A percentile compares a stretch with the other conserved stretches of the same genome.
Evolutionary conservation across 164 flowering plant species (phyloP).

Genomic region (Tinospora cordifolia): DNA sequence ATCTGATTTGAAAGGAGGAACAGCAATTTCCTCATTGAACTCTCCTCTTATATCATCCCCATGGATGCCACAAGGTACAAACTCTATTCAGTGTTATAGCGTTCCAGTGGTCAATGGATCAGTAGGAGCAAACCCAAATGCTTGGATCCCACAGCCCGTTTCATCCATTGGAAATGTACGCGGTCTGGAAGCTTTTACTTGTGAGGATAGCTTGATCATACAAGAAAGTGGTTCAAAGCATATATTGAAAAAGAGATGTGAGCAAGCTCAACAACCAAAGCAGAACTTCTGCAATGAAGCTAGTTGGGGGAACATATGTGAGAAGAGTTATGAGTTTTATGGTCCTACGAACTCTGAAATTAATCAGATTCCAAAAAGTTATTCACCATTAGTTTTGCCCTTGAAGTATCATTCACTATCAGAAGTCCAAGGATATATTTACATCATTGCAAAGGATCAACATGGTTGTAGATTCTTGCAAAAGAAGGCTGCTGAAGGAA

Average conservation of each 20-base stretch:
- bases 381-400: conserved; percentile 17
- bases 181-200: conserved; percentile 20
- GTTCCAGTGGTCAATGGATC: conserved; percentile 11
- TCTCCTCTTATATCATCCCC: conserved; percentile 16
- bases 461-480: conserved; percentile 73
- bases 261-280: conserved; percentile 11
- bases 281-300: conserved; percentile 4
- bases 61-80: conserved; percentile 8
- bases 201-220: conserved; percentile 45
- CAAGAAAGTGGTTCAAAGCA: conserved; percentile 31
- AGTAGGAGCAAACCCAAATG: not conserved
- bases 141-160: conserved; percentile 14
- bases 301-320: conserved; percentile 2
- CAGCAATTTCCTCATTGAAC: conserved; percentile 10
- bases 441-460: conserved; percentile 66
- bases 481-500: conserved; percentile 52
- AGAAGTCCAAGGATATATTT: conserved; percentile 41
- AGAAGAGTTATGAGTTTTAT: conserved; percentile 19
- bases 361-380: conserved; percentile 9
- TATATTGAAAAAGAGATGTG: conserved; percentile 16
- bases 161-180: conserved; percentile 7
- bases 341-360: conserved; percentile 5
- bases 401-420: conserved; percentile 30
- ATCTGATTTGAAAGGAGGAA: conserved; percentile 11
- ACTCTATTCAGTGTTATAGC: conserved; percentile 13